phyloP scores from a whole-genome alignment of 75 land plant genomes.

The Selaginella tamariscina region DNA sequence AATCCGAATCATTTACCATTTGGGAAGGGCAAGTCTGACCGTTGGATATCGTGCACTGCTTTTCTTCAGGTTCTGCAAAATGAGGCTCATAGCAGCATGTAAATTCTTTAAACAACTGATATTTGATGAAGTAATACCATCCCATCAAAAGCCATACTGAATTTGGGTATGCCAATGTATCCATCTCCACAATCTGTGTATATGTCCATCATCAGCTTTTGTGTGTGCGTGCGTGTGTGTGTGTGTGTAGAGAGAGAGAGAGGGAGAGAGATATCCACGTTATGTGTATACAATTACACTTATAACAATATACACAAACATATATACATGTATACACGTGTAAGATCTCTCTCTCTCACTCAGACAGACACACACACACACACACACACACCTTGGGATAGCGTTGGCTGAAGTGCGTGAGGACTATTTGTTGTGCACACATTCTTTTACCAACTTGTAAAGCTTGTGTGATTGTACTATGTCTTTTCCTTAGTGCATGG shows the following conservation, averaged over 20 bases:
- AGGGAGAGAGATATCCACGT: too few relatives aligned
- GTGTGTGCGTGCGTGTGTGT: background rate
- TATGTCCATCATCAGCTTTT: background rate
- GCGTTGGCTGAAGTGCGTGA: constrained; percentile 30
- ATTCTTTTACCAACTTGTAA: constrained; percentile 21
- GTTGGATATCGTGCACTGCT: too few relatives aligned
- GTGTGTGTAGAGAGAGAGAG: background rate
- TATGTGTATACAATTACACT: too few relatives aligned
- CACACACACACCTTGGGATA: constrained; percentile 26
- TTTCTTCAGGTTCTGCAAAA: constrained; percentile 11
- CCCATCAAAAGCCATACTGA: constrained; percentile 28
- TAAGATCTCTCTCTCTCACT: too few relatives aligned
- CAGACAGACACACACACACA: too few relatives aligned
- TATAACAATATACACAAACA: too few relatives aligned
- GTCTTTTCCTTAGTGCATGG: constrained; percentile 22
- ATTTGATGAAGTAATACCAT: constrained; percentile 17
- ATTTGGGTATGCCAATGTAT: constrained; percentile 1
- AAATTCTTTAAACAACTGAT: background rate
- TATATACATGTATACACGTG: too few relatives aligned
- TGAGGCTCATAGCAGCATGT: background rate
- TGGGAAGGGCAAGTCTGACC: too few relatives aligned
- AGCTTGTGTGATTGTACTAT: constrained; percentile 26
- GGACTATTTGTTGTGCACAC: constrained; percentile 24
- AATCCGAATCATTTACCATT: too few relatives aligned
- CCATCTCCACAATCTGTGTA: constrained; percentile 26